These are phyloP conservation scores for Pythium oligandrum DNA, from an alignment of 352 stramenopile genomes.

Conservation along the genomic window DNA sequence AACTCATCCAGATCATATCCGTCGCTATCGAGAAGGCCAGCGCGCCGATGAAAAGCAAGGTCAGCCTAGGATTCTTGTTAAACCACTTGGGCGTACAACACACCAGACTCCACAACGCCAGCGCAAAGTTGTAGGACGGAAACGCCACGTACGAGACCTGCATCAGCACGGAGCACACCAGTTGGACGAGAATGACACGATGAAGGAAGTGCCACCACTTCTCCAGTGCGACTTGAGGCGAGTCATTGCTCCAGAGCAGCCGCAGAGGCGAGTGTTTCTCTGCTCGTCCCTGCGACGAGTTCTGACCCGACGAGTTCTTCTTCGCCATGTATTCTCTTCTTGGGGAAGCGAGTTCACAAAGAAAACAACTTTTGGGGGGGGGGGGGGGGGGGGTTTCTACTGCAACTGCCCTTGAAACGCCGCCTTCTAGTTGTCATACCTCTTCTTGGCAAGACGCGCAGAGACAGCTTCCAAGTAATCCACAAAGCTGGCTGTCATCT, in stretches of 20 bases:
- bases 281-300: no score
- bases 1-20: conserved; percentile 69
- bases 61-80: conserved; percentile 35
- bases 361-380: no score
- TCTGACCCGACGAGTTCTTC: no score
- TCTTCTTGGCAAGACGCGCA: no score
- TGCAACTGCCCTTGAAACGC: no score
- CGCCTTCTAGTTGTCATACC: no score
- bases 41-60: conserved; percentile 44
- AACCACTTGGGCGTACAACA: conserved; percentile 51
- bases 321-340: no score
- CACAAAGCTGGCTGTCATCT: conserved; percentile 38
- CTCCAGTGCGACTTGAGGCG: conserved; percentile 6
- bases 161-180: conserved; percentile 59
- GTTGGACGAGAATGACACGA: conserved; percentile 39
- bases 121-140: conserved; percentile 72
- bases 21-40: conserved; percentile 56
- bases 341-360: no score
- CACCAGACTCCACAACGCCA: conserved; percentile 64
- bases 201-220: conserved; percentile 41
- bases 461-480: conserved; percentile 34
- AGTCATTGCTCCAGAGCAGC: no score
- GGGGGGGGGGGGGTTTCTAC: no score
- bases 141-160: conserved; percentile 82
- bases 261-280: no score